Conservation (phyloP, 75 land plant genomes). For the Cupressus sempervirens region DNA sequence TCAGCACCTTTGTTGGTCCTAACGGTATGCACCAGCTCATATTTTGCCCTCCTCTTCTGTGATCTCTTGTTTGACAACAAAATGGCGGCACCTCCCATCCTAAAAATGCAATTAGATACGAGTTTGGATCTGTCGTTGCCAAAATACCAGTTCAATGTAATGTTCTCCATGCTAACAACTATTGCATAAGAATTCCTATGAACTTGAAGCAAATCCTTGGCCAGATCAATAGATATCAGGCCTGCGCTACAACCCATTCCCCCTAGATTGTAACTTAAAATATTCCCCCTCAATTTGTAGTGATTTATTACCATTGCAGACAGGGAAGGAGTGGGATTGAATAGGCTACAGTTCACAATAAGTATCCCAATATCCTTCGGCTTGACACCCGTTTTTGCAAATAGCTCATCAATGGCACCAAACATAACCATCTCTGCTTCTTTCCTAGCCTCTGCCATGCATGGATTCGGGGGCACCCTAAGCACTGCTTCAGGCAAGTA, state of each 20-base stretch:
- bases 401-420: conserved; percentile 46
- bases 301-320: conserved; percentile 45
- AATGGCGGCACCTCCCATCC: conserved; percentile 53
- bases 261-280: conserved; percentile 35
- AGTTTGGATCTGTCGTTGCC: conserved; percentile 47
- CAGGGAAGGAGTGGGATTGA: conserved; percentile 47
- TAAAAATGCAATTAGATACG: conserved; percentile 45
- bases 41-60: conserved; percentile 35
- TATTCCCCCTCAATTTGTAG: conserved; percentile 42
- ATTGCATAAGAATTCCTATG: conserved; percentile 31
- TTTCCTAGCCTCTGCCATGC: conserved; percentile 42
- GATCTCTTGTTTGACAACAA: conserved; percentile 32
- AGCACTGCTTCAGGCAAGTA: conserved; percentile 43
- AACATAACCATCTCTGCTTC: conserved; percentile 49
- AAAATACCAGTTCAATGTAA: conserved; percentile 41
- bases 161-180: conserved; percentile 49
- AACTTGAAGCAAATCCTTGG: conserved; percentile 42
- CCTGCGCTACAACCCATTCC: conserved; percentile 57
- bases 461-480: conserved; percentile 36
- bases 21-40: conserved; percentile 38
- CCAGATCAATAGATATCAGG: conserved; percentile 37
- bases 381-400: conserved; percentile 35
- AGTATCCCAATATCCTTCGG: conserved; percentile 44
- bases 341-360: conserved; percentile 48
- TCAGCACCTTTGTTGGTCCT: conserved; percentile 48